Evolutionary conservation across 1,139 yeast species (phyloP), one percentile per base, ranked within the genome.

Genomic region (Arxiozyma heterogenica): DNA sequence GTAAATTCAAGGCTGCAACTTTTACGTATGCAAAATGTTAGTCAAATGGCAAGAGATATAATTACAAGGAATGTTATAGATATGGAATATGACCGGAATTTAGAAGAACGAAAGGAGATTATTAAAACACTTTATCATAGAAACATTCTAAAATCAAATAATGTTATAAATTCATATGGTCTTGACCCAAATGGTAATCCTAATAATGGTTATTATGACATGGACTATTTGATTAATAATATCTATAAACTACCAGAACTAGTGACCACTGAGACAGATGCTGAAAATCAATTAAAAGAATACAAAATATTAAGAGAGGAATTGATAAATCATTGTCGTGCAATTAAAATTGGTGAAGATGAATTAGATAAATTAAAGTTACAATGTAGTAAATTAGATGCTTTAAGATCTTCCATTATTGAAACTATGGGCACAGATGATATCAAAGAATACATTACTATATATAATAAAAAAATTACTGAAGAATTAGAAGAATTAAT

Each of bases 231-330:
- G 23, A 58, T 61, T 3, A 52, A 53, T 1, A 65, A 64, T 54
- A 53, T 65, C 2, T 44, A 50, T 25, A 57, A 57, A 7, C 55
- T 65, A 41, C 69, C 69, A 15, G 51, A 53, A 30, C 54, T 63
- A 45, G 47, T 55, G 4, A 47, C 55, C 2, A 51, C 50, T 1
- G 55, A 49, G n/a, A 46, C 47, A 8, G 50, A 53, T 18, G 54
- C 51, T 11, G 53, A 56, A 22, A 49, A 52, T 30, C 45, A 43
- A 23, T 44, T 51, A 15, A 51, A 42, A 15, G 53, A 51, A 39
- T 52, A 52, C 27, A 25, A 41, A 30, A 22, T 45, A 9, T 34
- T 52, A 34, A 55, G 64, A 50, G 53, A 50, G 12, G 57, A 59
- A 18, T 46, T 64, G 25, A 50, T 57, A 12, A 44, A 45, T 15